Base-by-base conservation (phyloP, 768 basidiomycete species). In the Panus rudis region DNA sequence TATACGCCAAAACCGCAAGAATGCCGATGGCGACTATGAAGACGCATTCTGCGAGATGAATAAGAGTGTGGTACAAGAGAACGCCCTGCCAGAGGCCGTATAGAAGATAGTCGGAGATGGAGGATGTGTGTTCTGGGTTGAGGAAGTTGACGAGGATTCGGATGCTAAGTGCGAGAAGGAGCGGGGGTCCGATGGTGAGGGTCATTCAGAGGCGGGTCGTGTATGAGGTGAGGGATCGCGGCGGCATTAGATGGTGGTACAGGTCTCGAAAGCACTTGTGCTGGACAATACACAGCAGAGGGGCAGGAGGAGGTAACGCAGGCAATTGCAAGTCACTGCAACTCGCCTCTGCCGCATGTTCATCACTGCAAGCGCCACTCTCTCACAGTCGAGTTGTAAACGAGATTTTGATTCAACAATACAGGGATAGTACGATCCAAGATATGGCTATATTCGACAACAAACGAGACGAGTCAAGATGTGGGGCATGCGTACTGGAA, bases 1-100 rank as follows among this genome's bases (percentile, higher is more conserved):
- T n/a, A n/a, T n/a, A n/a, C 41, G 76, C 61, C 50, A 88, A 76
- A 57, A 83, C 83, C 3, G 67, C 72, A 31, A 68, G 68, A 49
- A 86, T 76, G 37, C 67, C 72, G 33, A 78, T 65, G 41, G 69
- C 79, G 32, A 83, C 73, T 39, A 71, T 64, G 53, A 82, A 62
- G 27, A 73, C 71, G 26, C 82, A 63, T 46, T 69, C 66, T 37
- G 72, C 69, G 43, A 71, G 70, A 56, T 74, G 69, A 53, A 65
- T 76, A 48, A 76, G 70, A 42, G 81, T 69, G 54, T 76, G 81
- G 54, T 86, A 81, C 40, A 90, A 67, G 20, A 75, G 81, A 50
- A 84, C 76, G 39, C 86, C 86, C 60, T 87, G 82, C 72, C 82
- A 79, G 52, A 81, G 71, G 39, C 86, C 86, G 39, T 75, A 63